Base-by-base conservation (phyloP, 306 rosid genomes). In the Aeschynomene evenia region DNA sequence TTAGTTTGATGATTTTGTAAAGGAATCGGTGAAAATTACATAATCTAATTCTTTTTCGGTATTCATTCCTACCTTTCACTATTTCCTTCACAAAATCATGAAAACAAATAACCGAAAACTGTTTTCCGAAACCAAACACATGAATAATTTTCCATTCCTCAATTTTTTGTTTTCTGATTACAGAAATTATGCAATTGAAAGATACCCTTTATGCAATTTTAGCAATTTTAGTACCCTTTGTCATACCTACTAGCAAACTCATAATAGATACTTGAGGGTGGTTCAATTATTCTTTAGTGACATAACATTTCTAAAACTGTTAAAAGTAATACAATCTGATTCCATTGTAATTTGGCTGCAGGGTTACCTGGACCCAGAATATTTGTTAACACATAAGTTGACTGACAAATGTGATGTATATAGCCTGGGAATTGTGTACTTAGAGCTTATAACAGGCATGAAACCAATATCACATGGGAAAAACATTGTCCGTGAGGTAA, bases 301-400 rank as follows among this genome's bases (percentile, higher is more conserved):
- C 13, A 8, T 34, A 20, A 33, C 48, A 20, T 31, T 63, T 9
- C 33, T 8, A 53, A 18, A 42, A 24, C 12, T 58, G 37, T 63
- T 14, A 51, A 37, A 46, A 40, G 39, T 13, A 16, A 12, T 45
- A 6, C 2, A 22, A 7, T 65, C 42, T 70, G 36, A 29, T 52
- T 57, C 21, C 43, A 34, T 16, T 71, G 18, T 76, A 53, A 29
- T 43, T 60, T 43, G 29, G 24, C 9, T 77, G 79, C 88, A 89
- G 96, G 96, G 96, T 49, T 89, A 89, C 80, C 46, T 89, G 18
- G 96, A 89, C 68, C 96, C 96, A 22, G 96, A 89, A 73, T 89
- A 89, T 59, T 66, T 89, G 54, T 60, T 89, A 81, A 89, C 90
- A 48, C 91, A 52, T 63, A 86, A 86, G 83, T 81, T 89, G 69